A percentile compares a stretch with the other conserved stretches of the same genome.
These are phyloP conservation scores for Plasmodium ovale DNA, from an alignment of 169 alveolate genomes.

Conservation along the genomic window DNA sequence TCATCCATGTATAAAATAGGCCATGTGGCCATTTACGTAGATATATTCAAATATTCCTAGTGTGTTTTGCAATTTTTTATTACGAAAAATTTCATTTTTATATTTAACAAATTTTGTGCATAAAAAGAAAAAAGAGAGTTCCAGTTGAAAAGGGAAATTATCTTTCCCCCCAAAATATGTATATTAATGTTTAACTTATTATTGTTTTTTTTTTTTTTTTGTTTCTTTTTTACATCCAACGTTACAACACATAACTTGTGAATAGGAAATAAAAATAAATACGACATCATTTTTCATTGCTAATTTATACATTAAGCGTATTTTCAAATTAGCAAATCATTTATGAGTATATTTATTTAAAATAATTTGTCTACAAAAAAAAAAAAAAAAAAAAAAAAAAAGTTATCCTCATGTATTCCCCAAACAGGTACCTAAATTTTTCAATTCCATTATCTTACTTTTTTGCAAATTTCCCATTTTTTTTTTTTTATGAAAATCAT, in stretches of 20 bases:
- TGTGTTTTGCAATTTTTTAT: too few relatives aligned
- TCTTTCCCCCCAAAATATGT: not conserved
- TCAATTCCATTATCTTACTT: slow-evolving; percentile 65
- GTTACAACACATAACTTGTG: not conserved
- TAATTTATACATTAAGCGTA: slow-evolving; percentile 63
- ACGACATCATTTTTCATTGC: slow-evolving; percentile 65
- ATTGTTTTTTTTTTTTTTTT: not conserved
- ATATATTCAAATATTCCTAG: not conserved
- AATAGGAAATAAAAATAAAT: slow-evolving; percentile 13
- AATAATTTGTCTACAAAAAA: slow-evolving; percentile 10
- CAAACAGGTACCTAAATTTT: slow-evolving; percentile 69
- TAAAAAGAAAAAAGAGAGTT: slow-evolving; percentile 6
- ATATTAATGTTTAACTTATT: too few relatives aligned
- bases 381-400: slow-evolving; percentile 4
- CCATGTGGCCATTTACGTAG: slow-evolving; percentile 5
- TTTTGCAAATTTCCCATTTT: slow-evolving; percentile 35
- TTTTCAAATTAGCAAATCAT: slow-evolving; percentile 76
- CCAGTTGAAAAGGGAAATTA: slow-evolving; percentile 11
- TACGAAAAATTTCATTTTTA: not conserved
- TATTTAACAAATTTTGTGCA: slow-evolving; percentile 3
- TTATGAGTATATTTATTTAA: slow-evolving; percentile 40
- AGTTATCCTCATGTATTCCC: slow-evolving; percentile 74
- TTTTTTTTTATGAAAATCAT: slow-evolving; percentile 37
- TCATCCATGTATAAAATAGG: not conserved
- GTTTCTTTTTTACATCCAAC: not conserved